phyloP scores from a whole-genome alignment of 371 early-diverging fungal genomes.

The Rhizopus delemar region DNA sequence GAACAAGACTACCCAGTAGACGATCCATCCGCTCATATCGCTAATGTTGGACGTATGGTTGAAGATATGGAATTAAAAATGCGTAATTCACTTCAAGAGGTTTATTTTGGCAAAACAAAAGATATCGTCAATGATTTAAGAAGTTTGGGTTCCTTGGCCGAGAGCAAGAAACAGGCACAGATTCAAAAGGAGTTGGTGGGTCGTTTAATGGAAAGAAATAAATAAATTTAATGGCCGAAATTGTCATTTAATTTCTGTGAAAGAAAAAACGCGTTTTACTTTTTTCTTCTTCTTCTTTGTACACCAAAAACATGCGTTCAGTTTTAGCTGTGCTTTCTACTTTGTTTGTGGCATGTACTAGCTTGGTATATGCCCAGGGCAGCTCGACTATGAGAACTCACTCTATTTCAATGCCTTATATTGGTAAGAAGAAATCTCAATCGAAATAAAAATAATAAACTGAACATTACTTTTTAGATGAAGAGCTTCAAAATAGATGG shows the following conservation, averaged over 20 bases:
- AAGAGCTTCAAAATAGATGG: conserved; percentile 71
- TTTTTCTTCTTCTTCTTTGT: conserved; percentile 9
- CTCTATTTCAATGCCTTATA: conserved; percentile 70
- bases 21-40: conserved; percentile 79
- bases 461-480: conserved; percentile 39
- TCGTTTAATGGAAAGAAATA: conserved; percentile 59
- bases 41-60: conserved; percentile 94
- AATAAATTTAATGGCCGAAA: conserved; percentile 8
- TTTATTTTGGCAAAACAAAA: conserved; percentile 97
- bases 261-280: conserved; percentile 11
- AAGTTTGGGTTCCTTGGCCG: conserved; percentile 71
- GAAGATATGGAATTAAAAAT: conserved; percentile 97
- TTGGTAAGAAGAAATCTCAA: conserved; percentile 43
- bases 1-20: conserved; percentile 84
- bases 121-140: conserved; percentile 94
- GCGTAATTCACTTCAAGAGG: conserved; percentile 89
- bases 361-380: conserved; percentile 25
- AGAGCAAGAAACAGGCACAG: conserved; percentile 63
- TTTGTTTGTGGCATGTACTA: conserved; percentile 21
- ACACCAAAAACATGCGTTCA: conserved; percentile 25
- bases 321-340: conserved; percentile 24
- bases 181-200: conserved; percentile 75
- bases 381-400: conserved; percentile 60
- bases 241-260: neutral
- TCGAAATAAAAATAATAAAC: neutral